These are phyloP conservation scores for Serendipita sp. DNA, from an alignment of 768 basidiomycete species.

Conservation along the genomic window DNA sequence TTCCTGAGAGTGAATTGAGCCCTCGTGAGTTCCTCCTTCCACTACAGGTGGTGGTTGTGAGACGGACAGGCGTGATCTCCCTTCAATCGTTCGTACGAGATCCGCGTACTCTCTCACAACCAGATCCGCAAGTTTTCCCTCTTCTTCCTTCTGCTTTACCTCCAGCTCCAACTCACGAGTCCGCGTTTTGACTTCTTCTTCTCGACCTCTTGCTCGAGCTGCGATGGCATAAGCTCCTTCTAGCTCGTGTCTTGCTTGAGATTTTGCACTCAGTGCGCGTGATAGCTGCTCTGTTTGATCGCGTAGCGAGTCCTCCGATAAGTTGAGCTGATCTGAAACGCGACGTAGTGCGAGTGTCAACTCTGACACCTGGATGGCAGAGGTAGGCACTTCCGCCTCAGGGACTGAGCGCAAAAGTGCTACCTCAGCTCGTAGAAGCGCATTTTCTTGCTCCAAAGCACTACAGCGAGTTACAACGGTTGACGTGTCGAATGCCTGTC, in stretches of 20 bases:
- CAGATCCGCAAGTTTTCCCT: constrained; percentile 38
- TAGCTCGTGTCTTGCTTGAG: constrained; percentile 26
- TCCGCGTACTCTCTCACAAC: constrained; percentile 61
- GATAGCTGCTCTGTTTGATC: constrained; percentile 34
- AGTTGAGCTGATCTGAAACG: constrained; percentile 48
- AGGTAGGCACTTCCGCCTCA: constrained; percentile 22
- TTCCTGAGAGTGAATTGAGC: constrained; percentile 11
- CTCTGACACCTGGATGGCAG: constrained; percentile 29
- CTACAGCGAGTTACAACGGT: constrained; percentile 18
- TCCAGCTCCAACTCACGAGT: constrained; percentile 30
- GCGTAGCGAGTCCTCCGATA: constrained; percentile 41
- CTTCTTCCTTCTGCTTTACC: constrained; percentile 36
- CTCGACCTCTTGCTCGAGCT: constrained; percentile 34
- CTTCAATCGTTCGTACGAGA: constrained; percentile 50
- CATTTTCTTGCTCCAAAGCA: constrained; percentile 44
- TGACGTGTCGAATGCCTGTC: background rate
- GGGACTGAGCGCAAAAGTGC: constrained; percentile 38
- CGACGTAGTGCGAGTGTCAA: constrained; percentile 53
- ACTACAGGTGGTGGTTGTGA: background rate
- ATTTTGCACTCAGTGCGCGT: constrained; percentile 27
- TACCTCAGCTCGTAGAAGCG: constrained; percentile 38
- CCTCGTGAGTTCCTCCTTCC: background rate
- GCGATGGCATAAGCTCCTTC: constrained; percentile 43
- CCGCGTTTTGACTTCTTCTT: constrained; percentile 37
- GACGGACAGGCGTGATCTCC: constrained; percentile 19